Evolutionary conservation across 2,329 filamentous ascomycete genomes (phyloP).

Genomic region (Xylariaceae sp.): DNA sequence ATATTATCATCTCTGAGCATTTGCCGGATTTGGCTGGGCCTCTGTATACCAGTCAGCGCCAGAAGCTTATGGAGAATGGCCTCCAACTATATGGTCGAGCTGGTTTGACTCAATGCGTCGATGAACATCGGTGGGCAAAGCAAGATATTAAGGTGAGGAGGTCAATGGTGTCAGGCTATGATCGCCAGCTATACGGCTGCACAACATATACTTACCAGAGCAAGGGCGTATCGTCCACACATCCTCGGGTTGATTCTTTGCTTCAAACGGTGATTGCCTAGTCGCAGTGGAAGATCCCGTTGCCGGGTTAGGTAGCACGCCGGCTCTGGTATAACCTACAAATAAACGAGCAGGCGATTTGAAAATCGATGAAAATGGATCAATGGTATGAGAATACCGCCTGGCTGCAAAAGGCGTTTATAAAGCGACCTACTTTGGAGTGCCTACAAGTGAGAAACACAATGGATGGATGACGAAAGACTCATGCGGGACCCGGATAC

Average conservation of each 20-base stretch:
- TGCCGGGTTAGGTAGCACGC: too few species aligned
- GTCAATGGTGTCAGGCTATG: conserved; percentile 2
- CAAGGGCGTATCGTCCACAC: conserved; percentile 65
- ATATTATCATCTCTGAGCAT: conserved; percentile 72
- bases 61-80: too few species aligned
- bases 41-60: conserved; percentile 44
- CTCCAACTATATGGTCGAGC: not conserved
- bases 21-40: conserved; percentile 69
- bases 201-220: conserved; percentile 49
- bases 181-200: conserved; percentile 3
- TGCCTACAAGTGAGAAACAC: not conserved
- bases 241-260: conserved; percentile 38
- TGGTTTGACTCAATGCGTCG: not conserved
- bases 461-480: conserved; percentile 25
- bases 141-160: not conserved
- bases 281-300: too few species aligned
- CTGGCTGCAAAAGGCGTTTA: not conserved
- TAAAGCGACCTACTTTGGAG: not conserved
- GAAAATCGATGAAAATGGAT: not conserved
- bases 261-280: too few species aligned
- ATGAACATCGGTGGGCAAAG: not conserved
- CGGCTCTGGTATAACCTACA: too few species aligned
- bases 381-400: not conserved
- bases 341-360: not conserved
- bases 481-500: not conserved